Conservation (phyloP, 441 rosid species). For the Croton laevigatus region DNA sequence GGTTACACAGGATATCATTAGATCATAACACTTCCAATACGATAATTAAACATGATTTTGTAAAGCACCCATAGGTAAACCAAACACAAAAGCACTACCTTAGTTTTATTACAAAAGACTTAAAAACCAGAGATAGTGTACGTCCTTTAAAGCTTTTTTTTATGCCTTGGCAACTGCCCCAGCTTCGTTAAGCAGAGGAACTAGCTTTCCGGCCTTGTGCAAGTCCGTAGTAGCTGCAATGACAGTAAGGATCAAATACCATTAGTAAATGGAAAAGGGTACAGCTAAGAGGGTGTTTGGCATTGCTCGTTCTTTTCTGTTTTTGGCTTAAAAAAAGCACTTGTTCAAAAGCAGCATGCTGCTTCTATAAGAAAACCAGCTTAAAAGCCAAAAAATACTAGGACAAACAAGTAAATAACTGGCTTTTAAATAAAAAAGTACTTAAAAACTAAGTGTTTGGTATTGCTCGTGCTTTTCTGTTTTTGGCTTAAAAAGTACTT, state of each 20-base stretch:
- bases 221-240: slow-evolving; percentile 43
- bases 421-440: background rate
- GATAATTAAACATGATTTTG: background rate
- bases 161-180: slow-evolving; percentile 39
- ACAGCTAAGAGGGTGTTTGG: too few species aligned
- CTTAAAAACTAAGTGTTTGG: too few species aligned
- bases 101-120: slow-evolving; percentile 8
- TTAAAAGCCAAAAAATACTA: too few species aligned
- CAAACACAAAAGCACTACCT: background rate
- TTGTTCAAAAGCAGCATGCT: too few species aligned
- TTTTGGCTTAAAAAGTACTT: too few species aligned
- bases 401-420: too few species aligned
- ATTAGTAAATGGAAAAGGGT: too few species aligned
- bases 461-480: too few species aligned
- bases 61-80: background rate
- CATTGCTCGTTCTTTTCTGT: too few species aligned
- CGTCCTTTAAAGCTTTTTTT: slow-evolving; percentile 20
- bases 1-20: background rate
- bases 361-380: too few species aligned
- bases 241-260: background rate
- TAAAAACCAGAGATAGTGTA: background rate
- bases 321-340: too few species aligned
- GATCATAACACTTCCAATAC: background rate
- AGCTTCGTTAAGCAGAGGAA: slow-evolving; percentile 64
- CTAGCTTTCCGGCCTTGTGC: slow-evolving; percentile 55